Base-by-base conservation (phyloP, 2,329 filamentous ascomycete genomes). In the Cylindrodendrum hubeiense region DNA sequence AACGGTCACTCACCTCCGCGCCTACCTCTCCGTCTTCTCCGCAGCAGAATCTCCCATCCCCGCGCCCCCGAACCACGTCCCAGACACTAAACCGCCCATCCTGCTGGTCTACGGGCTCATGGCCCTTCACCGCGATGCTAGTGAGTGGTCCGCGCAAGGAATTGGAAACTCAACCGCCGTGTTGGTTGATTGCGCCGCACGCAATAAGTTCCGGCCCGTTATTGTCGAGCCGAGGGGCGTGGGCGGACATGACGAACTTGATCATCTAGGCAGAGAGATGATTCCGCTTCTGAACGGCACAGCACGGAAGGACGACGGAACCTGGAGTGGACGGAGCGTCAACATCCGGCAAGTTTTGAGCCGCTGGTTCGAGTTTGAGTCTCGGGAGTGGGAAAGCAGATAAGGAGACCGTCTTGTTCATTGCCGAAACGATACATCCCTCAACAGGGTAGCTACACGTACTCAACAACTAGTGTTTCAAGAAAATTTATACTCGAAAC, bases 61-160 rank as follows among this genome's bases (percentile, higher is more conserved):
- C 0, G 63, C 80, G 3, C 84, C 84, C 2, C 81, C 82, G 13
- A 66, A 67, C 17, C 43, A 67, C 54, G 66, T 47, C 1, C 46
- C 70, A 2, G 41, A 21, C 17, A 33, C 7, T 66, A 51, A 53
- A 58, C 28, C 66, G 21, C 84, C 86, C 1, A 76, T 84, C 22
- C 79, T 94, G 3, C 76, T 93, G 1, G 79, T 92, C 1, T 91
- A 93, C 71, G 90, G 91, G 54, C 84, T 92, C 44, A 74, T 94
- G 17, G 81, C 85, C 21, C 77, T 92, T 44, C 93, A 95, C 76
- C 85, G 87, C 24, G 84, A 87, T 58, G 92, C 90, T 0, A 89
- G 89, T 67, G 90, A 93, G 65, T 94, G 91, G 87, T 94, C 91
- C 54, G 91, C 90, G 0, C 92, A 94, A 78, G 93, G 92, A 0